phyloP scores from a whole-genome alignment of 441 rosid genomes.

The Eutrema salsugineum region DNA sequence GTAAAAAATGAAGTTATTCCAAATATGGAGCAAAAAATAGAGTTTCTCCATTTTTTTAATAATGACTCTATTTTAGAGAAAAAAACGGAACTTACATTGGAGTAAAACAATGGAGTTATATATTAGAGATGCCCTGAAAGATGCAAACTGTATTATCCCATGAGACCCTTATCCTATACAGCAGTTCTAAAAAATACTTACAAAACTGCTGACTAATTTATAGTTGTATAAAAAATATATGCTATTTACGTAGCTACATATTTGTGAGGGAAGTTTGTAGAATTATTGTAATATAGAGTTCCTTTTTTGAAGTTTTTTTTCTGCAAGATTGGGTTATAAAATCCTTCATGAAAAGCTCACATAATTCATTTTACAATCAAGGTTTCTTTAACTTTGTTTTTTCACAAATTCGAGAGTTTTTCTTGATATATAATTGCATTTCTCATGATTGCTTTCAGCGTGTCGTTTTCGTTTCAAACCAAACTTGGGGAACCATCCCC shows the following conservation, averaged over 20 bases:
- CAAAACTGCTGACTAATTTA: neutral
- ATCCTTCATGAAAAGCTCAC: neutral
- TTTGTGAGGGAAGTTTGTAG: no score
- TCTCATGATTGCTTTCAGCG: slow-evolving; percentile 41
- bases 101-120: no score
- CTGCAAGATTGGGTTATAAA: neutral
- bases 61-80: no score
- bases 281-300: neutral
- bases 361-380: no score
- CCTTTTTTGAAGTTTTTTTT: neutral
- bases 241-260: no score
- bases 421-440: neutral
- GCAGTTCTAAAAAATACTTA: neutral
- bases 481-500: slow-evolving; percentile 92
- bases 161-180: no score
- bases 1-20: no score
- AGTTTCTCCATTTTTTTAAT: no score
- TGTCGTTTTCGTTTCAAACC: slow-evolving; percentile 64
- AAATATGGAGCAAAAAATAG: no score
- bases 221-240: no score
- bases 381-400: neutral
- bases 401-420: neutral
- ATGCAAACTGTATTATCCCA: neutral
- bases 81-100: no score
- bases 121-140: no score